These are phyloP conservation scores for Plasmodium yoelii DNA, from an alignment of 169 alveolate genomes.

Conservation along the genomic window DNA sequence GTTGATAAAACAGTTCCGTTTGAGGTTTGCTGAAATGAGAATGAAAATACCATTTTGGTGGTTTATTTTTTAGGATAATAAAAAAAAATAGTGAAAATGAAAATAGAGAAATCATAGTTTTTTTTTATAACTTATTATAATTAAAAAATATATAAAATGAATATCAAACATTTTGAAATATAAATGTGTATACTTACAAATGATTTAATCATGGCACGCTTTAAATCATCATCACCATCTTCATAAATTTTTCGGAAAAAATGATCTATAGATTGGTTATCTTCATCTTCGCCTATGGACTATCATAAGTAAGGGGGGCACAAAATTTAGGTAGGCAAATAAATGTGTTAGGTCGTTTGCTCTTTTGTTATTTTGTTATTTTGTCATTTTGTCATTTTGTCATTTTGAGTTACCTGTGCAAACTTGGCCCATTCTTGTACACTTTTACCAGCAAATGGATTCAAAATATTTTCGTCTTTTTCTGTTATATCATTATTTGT, in stretches of 20 bases:
- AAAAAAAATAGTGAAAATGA: not conserved
- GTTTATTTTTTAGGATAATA: too few relatives aligned
- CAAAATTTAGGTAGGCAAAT: not conserved
- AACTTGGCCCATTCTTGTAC: constrained; percentile 47
- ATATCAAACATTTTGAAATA: too few relatives aligned
- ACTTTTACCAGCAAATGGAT: constrained; percentile 65
- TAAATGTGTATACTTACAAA: constrained; percentile 13
- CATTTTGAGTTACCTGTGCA: constrained; percentile 8
- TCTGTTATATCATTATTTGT: not conserved
- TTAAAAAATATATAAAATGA: too few relatives aligned
- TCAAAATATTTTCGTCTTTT: constrained; percentile 12
- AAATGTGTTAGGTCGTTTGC: not conserved
- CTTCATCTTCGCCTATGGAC: constrained; percentile 53
- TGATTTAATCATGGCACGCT: constrained; percentile 60
- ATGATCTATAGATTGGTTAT: constrained; percentile 26
- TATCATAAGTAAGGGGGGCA: not conserved
- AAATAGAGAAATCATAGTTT: not conserved
- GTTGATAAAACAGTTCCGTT: constrained; percentile 57
- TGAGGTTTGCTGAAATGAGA: constrained; percentile 34
- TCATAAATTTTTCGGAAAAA: constrained; percentile 49
- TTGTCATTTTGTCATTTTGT: not conserved
- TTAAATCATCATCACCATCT: constrained; percentile 64
- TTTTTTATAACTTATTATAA: too few relatives aligned
- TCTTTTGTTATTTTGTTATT: not conserved
- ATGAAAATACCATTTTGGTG: not conserved